These are phyloP conservation scores for Haplographium delicatum DNA, from an alignment of 495 filamentous ascomycete species.

Conservation along the genomic window DNA sequence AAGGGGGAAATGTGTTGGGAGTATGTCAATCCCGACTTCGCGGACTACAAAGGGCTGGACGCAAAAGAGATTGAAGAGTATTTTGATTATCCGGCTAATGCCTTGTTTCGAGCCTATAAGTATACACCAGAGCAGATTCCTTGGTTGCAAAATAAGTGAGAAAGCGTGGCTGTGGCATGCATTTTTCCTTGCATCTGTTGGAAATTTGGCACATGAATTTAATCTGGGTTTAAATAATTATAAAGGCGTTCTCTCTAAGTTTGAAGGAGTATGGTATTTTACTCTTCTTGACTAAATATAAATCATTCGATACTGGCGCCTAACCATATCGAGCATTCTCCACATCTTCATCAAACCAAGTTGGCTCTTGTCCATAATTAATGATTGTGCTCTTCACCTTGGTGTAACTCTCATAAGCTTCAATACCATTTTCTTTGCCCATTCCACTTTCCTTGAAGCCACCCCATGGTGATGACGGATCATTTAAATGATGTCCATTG, in stretches of 20 bases:
- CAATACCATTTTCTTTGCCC: conserved; percentile 85
- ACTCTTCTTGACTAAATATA: no score
- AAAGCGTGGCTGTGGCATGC: no score
- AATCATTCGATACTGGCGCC: neutral
- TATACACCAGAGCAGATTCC: conserved; percentile 31
- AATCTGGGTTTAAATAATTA: no score
- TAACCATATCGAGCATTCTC: conserved; percentile 44
- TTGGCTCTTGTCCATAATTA: conserved; percentile 46
- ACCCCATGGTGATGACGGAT: conserved; percentile 78
- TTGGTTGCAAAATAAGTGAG: conserved; percentile 23
- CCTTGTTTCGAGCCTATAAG: conserved; percentile 35
- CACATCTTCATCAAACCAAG: conserved; percentile 44
- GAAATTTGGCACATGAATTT: no score
- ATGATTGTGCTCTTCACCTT: conserved; percentile 66
- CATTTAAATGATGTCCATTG: conserved; percentile 54
- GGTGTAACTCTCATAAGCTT: conserved; percentile 82
- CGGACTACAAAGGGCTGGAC: conserved; percentile 22
- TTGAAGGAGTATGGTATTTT: no score
- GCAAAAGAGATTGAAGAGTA: conserved; percentile 26
- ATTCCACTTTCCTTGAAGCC: conserved; percentile 91
- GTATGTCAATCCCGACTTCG: conserved; percentile 32
- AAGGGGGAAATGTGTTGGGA: conserved; percentile 32
- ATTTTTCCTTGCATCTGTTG: no score
- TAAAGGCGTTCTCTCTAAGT: no score
- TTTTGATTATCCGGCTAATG: conserved; percentile 33